Conservation (phyloP, 345 rosid species). For the Syzygium aqueum region DNA sequence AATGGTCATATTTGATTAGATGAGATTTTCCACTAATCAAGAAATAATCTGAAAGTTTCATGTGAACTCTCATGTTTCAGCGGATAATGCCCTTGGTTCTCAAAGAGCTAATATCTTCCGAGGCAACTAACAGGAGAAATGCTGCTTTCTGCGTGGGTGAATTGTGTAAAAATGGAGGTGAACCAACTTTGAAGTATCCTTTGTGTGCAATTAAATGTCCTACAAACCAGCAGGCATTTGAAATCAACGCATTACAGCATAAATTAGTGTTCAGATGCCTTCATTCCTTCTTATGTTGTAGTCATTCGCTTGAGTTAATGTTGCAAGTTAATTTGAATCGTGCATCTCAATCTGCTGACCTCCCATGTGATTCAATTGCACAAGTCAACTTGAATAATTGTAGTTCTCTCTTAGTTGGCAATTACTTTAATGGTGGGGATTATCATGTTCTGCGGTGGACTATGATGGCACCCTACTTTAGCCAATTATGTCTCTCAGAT, state of each 20-base stretch:
- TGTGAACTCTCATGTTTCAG: constrained; percentile 32
- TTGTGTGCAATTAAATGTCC: neutral
- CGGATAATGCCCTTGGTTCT: constrained; percentile 86
- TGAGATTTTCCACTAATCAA: neutral
- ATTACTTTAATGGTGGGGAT: neutral
- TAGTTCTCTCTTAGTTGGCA: neutral
- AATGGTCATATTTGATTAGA: neutral
- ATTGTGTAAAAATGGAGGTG: constrained; percentile 92
- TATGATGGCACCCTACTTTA: neutral
- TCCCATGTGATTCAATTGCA: neutral
- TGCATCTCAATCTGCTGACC: neutral
- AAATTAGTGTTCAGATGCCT: neutral
- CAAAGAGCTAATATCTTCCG: constrained; percentile 76
- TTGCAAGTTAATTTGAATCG: neutral
- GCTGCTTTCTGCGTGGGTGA: constrained; percentile 99
- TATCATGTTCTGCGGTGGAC: neutral
- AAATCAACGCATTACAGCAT: neutral
- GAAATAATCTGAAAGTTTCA: neutral
- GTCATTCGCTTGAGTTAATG: neutral
- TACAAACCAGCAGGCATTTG: neutral
- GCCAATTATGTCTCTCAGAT: neutral
- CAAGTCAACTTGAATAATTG: neutral
- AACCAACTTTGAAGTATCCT: constrained; percentile 83
- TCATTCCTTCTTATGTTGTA: neutral
- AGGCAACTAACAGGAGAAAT: constrained; percentile 91